Evolutionary conservation across 2,329 filamentous ascomycete genomes (phyloP), one percentile per base, ranked within the genome.

Genomic region (Dichotomopilus funicola): DNA sequence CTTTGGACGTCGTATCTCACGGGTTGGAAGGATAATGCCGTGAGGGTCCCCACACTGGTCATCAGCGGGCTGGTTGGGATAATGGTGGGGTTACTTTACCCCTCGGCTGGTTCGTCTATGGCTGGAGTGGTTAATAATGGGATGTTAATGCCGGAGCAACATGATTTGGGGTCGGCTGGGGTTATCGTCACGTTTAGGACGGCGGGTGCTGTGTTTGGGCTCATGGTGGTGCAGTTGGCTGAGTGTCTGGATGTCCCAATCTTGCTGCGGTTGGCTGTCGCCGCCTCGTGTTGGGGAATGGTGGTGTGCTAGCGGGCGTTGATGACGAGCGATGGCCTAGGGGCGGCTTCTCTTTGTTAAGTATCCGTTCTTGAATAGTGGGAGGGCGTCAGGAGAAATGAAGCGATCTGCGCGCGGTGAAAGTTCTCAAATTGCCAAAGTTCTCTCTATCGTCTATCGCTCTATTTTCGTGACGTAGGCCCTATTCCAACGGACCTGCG

Each of bases 111-210:
- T 90, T 0, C 89, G 89, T 0, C 78, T 95, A 4, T 95, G 91
- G n/a, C n/a, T n/a, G 65, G 88, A 89, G 0, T 91, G 87, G 66
- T 81, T 85, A 0, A 78, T 81, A 3, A 27, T 27, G 79, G 80
- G 0, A 75, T 88, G 5, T 85, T 12, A 73, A 9, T 47, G 10
- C 9, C 9, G n/a, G 27, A 79, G 12, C 72, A 77, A 41, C 74
- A 88, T 54, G 81, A 84, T 59, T 77, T 86, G 13, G 82, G 79
- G 43, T 80, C 81, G 1, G 77, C 89, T 61, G 79, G 85, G 2
- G 81, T 88, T 54, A 88, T 89, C 57, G 82, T 79, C 27, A 83
- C 84, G 4, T 87, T 86, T 63, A 87, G 85, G 0, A 86, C 81
- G 63, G 80, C 82, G 2, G 87, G 87, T 0, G 87, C 84, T 31